Percentiles rank a stretch among this genome's conserved stretches.
Conservation (phyloP, 1,284 basidiomycete species). For the Rhizoctonia solani region DNA sequence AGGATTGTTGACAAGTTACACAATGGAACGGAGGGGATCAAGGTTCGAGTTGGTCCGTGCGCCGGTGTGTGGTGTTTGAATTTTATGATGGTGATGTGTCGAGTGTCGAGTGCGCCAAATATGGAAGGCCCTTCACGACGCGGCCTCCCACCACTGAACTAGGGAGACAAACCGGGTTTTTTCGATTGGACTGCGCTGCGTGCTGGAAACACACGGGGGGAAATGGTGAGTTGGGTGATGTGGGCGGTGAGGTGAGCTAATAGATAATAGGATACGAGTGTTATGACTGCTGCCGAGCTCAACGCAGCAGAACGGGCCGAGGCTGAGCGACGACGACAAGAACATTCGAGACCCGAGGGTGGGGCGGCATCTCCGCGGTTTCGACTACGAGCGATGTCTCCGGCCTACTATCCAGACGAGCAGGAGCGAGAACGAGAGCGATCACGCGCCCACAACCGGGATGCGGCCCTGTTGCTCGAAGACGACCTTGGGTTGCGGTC, state of each 20-base stretch:
- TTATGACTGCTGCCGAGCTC: slow-evolving; percentile 28
- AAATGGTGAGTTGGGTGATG: background rate
- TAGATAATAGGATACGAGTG: background rate
- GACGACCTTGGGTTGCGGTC: slow-evolving; percentile 32
- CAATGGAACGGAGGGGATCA: no score
- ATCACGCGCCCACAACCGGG: slow-evolving; percentile 28
- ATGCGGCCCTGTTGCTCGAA: slow-evolving; percentile 27
- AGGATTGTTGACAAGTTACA: no score
- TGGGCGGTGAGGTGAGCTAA: background rate
- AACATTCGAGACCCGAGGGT: background rate
- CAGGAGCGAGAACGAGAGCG: slow-evolving; percentile 2
- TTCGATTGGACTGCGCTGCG: background rate
- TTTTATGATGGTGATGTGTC: slow-evolving; percentile 35
- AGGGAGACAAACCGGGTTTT: no score
- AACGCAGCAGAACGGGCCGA: slow-evolving; percentile 27
- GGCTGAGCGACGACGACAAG: slow-evolving; percentile 26
- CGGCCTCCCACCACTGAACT: background rate
- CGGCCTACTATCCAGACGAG: background rate
- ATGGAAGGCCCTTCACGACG: slow-evolving; percentile 31
- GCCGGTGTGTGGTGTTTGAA: slow-evolving; percentile 22
- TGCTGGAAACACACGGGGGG: no score
- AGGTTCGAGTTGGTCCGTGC: slow-evolving; percentile 15
- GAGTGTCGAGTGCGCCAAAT: slow-evolving; percentile 34
- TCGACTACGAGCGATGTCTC: slow-evolving; percentile 25
- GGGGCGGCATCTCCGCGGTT: slow-evolving; percentile 14